Percentiles rank a stretch among this genome's conserved stretches.
Evolutionary conservation across 352 stramenopile genomes (phyloP).

Genomic region (Pythium aristosporum): DNA sequence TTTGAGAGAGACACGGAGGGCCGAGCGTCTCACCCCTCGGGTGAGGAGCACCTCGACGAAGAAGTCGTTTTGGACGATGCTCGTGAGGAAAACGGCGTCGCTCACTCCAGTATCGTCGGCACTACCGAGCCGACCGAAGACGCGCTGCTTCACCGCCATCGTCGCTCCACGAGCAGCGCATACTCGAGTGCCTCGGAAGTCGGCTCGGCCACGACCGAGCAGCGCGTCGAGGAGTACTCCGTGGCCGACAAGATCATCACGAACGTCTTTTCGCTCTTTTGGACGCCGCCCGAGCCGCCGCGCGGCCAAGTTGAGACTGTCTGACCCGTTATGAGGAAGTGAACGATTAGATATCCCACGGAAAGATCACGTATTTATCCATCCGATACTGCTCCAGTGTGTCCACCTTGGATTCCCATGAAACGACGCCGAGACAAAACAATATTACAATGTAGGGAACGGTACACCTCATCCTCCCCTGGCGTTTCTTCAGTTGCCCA

Average conservation of each 20-base stretch:
- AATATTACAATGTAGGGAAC: slow-evolving; percentile 13
- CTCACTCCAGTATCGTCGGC: background rate
- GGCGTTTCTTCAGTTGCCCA: background rate
- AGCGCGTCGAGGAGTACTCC: slow-evolving; percentile 44
- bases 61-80: slow-evolving; percentile 41
- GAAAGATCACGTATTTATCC: slow-evolving; percentile 17
- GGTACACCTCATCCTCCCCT: background rate
- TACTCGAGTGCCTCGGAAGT: slow-evolving; percentile 12
- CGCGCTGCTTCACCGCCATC: slow-evolving; percentile 1
- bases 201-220: slow-evolving; percentile 10
- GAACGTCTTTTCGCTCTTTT: slow-evolving; percentile 84
- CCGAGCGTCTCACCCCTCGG: background rate
- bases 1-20: slow-evolving; percentile 50
- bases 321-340: too few species aligned
- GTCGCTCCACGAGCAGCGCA: background rate
- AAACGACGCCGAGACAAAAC: slow-evolving; percentile 13
- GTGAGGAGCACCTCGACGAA: slow-evolving; percentile 44
- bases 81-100: slow-evolving; percentile 27
- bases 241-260: slow-evolving; percentile 84
- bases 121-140: slow-evolving; percentile 7
- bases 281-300: slow-evolving; percentile 37
- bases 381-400: too few species aligned
- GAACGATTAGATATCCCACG: too few species aligned
- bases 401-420: background rate
- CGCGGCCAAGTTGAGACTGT: slow-evolving; percentile 30